Evolutionary conservation across 352 stramenopile genomes (phyloP).

Genomic region (Pythium brachiatum): DNA sequence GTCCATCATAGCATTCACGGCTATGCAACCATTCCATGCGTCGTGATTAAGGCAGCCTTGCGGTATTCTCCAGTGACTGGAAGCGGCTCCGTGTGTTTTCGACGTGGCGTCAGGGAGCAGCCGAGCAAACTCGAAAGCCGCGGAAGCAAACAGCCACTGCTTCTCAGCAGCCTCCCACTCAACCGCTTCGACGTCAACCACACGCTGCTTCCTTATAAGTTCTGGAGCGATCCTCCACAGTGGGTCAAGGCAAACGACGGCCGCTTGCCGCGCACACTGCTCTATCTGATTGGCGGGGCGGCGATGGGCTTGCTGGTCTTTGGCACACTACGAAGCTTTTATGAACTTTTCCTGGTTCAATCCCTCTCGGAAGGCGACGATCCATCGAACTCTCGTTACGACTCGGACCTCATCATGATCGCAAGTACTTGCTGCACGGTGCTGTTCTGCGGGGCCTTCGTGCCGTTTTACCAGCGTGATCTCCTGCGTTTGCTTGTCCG

Average conservation of each 20-base stretch:
- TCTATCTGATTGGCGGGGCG: background rate
- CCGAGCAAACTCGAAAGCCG: background rate
- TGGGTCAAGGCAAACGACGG: background rate
- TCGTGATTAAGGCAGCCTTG: constrained; percentile 5
- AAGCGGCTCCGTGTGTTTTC: background rate
- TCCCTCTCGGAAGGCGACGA: background rate
- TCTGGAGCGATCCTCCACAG: background rate
- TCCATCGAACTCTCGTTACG: background rate
- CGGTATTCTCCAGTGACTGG: background rate
- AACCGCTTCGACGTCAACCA: background rate
- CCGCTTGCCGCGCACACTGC: background rate
- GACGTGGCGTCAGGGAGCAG: background rate
- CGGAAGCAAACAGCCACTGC: background rate
- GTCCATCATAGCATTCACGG: constrained; percentile 2
- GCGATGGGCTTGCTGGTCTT: background rate
- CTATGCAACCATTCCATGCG: constrained; percentile 10
- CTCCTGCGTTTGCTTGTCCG: background rate
- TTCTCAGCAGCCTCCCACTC: background rate
- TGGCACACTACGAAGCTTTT: background rate
- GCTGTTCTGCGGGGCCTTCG: constrained; percentile 2
- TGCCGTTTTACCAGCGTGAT: constrained; percentile 2
- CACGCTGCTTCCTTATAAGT: background rate
- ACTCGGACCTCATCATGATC: background rate
- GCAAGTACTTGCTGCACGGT: background rate
- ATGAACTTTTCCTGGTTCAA: background rate